Percentiles rank a stretch among this genome's conserved stretches.
Conservation (phyloP, 208 protist species). For the Eutreptiella sp. region DNA sequence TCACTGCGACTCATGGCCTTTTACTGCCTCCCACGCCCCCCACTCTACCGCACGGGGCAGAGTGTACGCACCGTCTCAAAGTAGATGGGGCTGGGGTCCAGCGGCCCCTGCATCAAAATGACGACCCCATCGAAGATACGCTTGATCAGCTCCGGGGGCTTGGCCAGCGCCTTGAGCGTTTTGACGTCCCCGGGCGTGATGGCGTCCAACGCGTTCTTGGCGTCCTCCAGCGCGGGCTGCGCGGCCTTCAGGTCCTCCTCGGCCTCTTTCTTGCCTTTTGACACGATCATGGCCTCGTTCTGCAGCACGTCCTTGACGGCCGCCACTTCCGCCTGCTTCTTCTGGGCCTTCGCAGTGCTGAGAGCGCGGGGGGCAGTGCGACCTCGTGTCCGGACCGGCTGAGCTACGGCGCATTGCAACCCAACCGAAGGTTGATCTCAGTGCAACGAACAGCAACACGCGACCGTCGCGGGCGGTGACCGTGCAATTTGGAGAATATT, state of each 20-base stretch:
- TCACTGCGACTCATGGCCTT: too few species aligned
- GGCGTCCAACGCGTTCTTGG: slow-evolving; percentile 84
- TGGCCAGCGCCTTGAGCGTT: slow-evolving; percentile 85
- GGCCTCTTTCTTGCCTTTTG: slow-evolving; percentile 82
- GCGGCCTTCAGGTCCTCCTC: slow-evolving; percentile 86
- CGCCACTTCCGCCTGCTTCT: slow-evolving; percentile 88
- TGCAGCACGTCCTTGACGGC: slow-evolving; percentile 78
- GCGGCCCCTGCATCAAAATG: slow-evolving; percentile 72
- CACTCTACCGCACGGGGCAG: too few species aligned
- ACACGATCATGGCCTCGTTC: slow-evolving; percentile 75
- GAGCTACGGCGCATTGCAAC: too few species aligned
- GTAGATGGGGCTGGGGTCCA: slow-evolving; percentile 63
- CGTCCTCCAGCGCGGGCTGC: slow-evolving; percentile 80
- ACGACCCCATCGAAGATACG: slow-evolving; percentile 96
- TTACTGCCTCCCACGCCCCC: too few species aligned
- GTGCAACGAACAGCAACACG: too few species aligned
- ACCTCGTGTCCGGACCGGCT: too few species aligned
- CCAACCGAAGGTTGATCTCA: too few species aligned
- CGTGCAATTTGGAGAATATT: too few species aligned
- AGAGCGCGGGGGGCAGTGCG: too few species aligned
- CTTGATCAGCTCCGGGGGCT: slow-evolving; percentile 92
- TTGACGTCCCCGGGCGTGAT: slow-evolving; percentile 86
- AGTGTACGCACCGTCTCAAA: too few species aligned
- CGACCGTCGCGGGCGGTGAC: too few species aligned
- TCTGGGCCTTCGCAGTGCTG: slow-evolving; percentile 84